phyloP scores from a whole-genome alignment of 257 asterid species.

The Penstemon davidsonii region DNA sequence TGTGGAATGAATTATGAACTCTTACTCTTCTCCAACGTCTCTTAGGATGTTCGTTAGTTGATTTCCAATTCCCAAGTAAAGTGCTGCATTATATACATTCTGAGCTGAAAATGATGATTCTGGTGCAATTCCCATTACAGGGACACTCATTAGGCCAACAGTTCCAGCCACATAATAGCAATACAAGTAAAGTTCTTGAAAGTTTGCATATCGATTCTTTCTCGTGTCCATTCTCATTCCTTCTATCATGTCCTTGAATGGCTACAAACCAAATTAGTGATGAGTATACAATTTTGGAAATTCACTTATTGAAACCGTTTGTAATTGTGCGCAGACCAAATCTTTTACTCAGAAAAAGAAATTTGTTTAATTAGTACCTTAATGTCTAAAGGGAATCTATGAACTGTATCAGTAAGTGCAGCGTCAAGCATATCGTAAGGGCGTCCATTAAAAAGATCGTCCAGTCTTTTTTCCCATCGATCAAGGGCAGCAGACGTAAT shows the following conservation, averaged over 20 bases:
- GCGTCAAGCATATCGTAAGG: constrained; percentile 83
- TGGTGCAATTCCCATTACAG: constrained; percentile 82
- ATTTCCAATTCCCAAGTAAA: constrained; percentile 70
- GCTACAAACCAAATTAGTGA: constrained; percentile 35
- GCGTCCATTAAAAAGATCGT: constrained; percentile 61
- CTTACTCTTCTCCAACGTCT: constrained; percentile 92
- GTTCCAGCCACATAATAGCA: constrained; percentile 89
- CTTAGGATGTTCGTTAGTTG: constrained; percentile 75
- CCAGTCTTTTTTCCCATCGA: constrained; percentile 76
- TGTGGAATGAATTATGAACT: not conserved
- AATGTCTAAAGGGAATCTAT: constrained; percentile 68
- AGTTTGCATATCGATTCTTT: constrained; percentile 58
- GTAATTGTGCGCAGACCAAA: no score
- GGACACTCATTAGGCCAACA: constrained; percentile 86
- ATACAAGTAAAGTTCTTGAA: constrained; percentile 63
- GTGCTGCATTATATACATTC: constrained; percentile 55
- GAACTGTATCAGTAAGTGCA: constrained; percentile 71
- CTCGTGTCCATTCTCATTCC: constrained; percentile 87
- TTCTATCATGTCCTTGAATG: constrained; percentile 86
- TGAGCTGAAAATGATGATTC: constrained; percentile 57
- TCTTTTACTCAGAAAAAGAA: not conserved
- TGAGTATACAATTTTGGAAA: no score
- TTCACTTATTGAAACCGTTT: no score
- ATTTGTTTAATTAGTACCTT: constrained; percentile 39
- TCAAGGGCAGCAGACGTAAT: constrained; percentile 58